Base-by-base conservation (phyloP, 768 basidiomycete species). In the Phlebiopsis flavidoalba region DNA sequence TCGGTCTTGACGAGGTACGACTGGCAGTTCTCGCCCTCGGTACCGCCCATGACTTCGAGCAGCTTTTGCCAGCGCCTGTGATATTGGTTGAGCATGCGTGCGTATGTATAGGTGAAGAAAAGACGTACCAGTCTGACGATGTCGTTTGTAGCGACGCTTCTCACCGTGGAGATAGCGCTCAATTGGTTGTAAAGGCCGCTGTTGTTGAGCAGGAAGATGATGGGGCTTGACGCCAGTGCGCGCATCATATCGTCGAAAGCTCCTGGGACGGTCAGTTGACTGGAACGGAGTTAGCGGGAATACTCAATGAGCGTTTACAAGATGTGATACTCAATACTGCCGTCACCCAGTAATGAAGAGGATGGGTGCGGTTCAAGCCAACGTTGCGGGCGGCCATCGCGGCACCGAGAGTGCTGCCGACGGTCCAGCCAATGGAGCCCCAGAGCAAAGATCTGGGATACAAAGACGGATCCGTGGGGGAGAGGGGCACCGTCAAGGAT, bases 351-450 rank as follows among this genome's bases (percentile, higher is more conserved):
- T n/a, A 3, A 91, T 79, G 72, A 96, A 95, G 47, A 95, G 75
- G 47, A 97, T 86, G 0, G n/a, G 88, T 87, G 45, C 95, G 77
- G 4, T 84, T 79, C 46, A 84, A 74, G 5, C 77, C 75, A 10
- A 75, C 67, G 52, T 95, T 91, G 45, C 79, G 76, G 1, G 87
- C 93, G 2, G 90, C 95, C 35, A 95, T 76, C 3, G 91, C 89
- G 6, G 88, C 88, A 35, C 94, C 93, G 0, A 95, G 80, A 17
- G 83, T 80, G 49, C 83, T 83, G 76, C 92, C 91, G 45, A 89
- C 84, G 17, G 88, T 85, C 88, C 89, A 97, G 0, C 95, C 95
- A 65, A 98, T 97, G 60, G 88, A 88, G 53, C 95, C 95, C 87
- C 91, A 97, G 5, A 97, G 74, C n/a, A n/a, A n/a, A n/a, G 54